These are phyloP conservation scores for Macrocybe gigantea DNA, from an alignment of 768 basidiomycete genomes.

Conservation along the genomic window DNA sequence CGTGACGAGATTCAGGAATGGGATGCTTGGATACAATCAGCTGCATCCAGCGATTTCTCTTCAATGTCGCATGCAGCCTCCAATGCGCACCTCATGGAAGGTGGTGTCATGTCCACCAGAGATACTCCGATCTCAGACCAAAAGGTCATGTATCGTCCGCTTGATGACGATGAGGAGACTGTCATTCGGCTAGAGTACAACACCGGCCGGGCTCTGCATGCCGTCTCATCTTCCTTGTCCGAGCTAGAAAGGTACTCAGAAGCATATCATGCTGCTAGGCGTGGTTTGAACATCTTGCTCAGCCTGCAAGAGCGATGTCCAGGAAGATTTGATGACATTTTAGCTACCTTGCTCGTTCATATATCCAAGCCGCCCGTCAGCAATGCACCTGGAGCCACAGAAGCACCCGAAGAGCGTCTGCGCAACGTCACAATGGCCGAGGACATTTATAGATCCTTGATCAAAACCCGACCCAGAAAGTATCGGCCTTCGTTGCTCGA, in stretches of 20 bases:
- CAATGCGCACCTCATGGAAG: not conserved
- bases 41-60: not conserved
- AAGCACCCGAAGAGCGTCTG: not conserved
- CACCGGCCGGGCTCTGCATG: constrained; percentile 6
- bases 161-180: constrained; percentile 3
- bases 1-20: constrained; percentile 3
- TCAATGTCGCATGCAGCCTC: too few relatives aligned
- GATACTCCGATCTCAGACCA: not conserved
- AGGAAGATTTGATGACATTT: constrained; percentile 2
- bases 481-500: constrained; percentile 2
- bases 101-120: constrained; percentile 1
- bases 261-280: constrained; percentile 5
- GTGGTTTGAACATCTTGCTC: not conserved
- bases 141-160: not conserved
- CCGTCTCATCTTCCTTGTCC: constrained; percentile 6
- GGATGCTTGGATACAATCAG: constrained; percentile 1
- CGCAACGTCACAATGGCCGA: constrained; percentile 4
- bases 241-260: constrained; percentile 3
- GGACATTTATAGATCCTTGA: constrained; percentile 4
- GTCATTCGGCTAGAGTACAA: constrained; percentile 8
- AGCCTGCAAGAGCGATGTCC: not conserved
- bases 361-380: constrained; percentile 2
- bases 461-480: constrained; percentile 3
- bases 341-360: constrained; percentile 7
- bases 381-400: not conserved